Evolutionary conservation across 2,329 filamentous ascomycete species (phyloP).

Genomic region (Didymella sp.): DNA sequence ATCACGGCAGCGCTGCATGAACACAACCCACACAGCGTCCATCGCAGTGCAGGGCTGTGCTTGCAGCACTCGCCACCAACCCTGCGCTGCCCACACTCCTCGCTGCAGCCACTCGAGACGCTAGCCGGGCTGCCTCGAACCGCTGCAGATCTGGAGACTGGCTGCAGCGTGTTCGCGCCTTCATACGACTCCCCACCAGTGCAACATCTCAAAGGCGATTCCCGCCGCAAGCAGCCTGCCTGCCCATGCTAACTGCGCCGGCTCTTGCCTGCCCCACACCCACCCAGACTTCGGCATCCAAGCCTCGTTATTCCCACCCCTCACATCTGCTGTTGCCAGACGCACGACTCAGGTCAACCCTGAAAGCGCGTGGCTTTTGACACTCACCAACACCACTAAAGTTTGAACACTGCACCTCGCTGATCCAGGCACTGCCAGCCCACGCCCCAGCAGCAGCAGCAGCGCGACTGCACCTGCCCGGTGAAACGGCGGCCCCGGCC

Average conservation of each 20-base stretch:
- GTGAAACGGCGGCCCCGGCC: not conserved
- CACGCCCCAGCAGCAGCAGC: not conserved
- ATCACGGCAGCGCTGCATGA: not conserved
- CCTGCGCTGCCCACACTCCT: conserved; percentile 1
- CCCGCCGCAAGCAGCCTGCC: conserved; percentile 1
- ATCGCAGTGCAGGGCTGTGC: conserved; percentile 2
- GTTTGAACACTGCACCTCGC: not conserved
- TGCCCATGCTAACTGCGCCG: not conserved
- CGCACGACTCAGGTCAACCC: conserved; percentile 5
- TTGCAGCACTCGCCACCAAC: not conserved
- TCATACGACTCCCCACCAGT: not conserved
- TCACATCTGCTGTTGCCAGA: not conserved
- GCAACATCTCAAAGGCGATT: not conserved
- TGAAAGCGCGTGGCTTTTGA: not conserved
- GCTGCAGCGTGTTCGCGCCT: not conserved
- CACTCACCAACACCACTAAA: not conserved
- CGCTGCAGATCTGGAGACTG: not conserved
- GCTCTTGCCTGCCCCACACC: not conserved
- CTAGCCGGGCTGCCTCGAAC: not conserved
- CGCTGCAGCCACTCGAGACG: not conserved
- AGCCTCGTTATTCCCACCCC: conserved; percentile 7
- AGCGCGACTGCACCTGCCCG: not conserved
- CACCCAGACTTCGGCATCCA: conserved; percentile 5
- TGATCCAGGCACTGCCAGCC: not conserved
- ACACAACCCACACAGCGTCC: not conserved